phyloP scores from a whole-genome alignment of 2,329 filamentous ascomycete genomes.

The Cadophora gregata region DNA sequence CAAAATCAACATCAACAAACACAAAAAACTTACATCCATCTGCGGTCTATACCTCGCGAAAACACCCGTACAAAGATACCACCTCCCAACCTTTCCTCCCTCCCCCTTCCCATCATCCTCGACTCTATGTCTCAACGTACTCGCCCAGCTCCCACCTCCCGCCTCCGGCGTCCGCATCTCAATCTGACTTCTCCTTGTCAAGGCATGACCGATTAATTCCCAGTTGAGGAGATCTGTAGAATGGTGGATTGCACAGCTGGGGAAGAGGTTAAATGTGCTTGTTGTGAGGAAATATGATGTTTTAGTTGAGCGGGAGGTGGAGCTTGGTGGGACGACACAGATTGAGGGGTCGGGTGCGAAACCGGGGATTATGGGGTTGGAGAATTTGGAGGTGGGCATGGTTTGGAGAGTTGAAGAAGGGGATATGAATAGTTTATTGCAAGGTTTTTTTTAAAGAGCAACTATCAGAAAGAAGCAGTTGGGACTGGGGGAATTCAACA shows the following conservation, averaged over 20 bases:
- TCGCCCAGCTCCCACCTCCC: constrained; percentile 55
- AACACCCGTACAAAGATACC: constrained; percentile 55
- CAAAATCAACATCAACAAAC: background rate
- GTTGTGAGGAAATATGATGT: constrained; percentile 63
- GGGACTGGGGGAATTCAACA: background rate
- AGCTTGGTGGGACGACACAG: background rate
- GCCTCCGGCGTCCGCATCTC: constrained; percentile 58
- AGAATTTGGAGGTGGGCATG: constrained; percentile 5
- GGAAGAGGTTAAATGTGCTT: constrained; percentile 68
- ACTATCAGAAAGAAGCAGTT: background rate
- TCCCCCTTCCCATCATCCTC: constrained; percentile 12
- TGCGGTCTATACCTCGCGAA: constrained; percentile 53
- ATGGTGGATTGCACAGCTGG: constrained; percentile 65
- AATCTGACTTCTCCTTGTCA: constrained; percentile 46
- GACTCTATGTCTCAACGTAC: constrained; percentile 16
- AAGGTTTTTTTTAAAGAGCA: too few species aligned
- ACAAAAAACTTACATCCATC: constrained; percentile 37
- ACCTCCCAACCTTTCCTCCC: constrained; percentile 44
- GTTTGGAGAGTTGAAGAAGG: background rate
- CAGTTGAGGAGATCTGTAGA: constrained; percentile 59
- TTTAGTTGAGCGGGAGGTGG: constrained; percentile 48
- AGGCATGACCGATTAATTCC: constrained; percentile 58
- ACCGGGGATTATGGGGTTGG: constrained; percentile 45
- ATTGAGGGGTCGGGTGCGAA: constrained; percentile 66
- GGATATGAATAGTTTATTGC: too few species aligned